These are phyloP conservation scores for Psidium guajava DNA, from an alignment of 345 rosid genomes.

Conservation along the genomic window DNA sequence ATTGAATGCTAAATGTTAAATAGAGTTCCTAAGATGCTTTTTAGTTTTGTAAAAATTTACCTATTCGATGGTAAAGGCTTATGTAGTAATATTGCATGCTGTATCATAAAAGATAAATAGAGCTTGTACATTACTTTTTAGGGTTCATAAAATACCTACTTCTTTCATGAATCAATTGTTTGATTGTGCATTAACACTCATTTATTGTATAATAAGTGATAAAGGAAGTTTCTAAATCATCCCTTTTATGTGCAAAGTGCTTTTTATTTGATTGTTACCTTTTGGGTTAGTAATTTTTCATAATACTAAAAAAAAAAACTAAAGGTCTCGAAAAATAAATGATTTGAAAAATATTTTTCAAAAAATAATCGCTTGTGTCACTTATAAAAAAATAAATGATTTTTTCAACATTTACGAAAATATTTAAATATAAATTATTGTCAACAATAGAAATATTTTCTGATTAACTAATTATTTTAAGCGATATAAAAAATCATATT, in stretches of 20 bases:
- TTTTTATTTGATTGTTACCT: not conserved
- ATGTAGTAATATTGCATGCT: not conserved
- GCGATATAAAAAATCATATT: too few relatives aligned
- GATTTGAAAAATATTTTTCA: too few relatives aligned
- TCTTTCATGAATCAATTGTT: not conserved
- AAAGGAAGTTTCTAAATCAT: not conserved
- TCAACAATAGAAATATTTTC: too few relatives aligned
- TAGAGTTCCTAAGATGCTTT: not conserved
- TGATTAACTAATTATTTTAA: too few relatives aligned
- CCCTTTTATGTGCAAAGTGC: not conserved
- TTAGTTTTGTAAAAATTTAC: not conserved
- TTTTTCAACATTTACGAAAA: too few relatives aligned
- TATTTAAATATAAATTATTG: too few relatives aligned
- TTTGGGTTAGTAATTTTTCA: not conserved
- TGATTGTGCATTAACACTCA: not conserved
- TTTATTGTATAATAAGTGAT: not conserved
- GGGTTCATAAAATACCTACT: not conserved
- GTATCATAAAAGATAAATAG: not conserved
- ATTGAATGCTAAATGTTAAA: not conserved
- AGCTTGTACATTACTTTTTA: not conserved
- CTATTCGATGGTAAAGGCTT: not conserved
- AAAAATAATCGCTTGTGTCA: too few relatives aligned
- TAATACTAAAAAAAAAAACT: not conserved
- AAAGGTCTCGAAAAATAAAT: not conserved
- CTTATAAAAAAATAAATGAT: too few relatives aligned